Base-by-base conservation (phyloP, 169 alveolate species). In the Plasmodium vinckei region DNA sequence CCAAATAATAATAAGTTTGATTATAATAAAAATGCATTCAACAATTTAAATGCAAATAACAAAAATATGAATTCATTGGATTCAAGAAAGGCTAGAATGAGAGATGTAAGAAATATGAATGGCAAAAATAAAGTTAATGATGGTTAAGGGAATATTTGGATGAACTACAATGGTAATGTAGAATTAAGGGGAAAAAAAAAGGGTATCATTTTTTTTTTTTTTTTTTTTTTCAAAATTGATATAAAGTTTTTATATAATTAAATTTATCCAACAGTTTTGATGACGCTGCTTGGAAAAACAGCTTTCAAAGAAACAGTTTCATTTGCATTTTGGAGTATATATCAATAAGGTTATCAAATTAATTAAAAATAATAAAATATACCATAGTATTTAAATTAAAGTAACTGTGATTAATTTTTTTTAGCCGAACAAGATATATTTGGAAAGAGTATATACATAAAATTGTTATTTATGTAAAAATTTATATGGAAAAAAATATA, bases 81-180 rank as follows among this genome's bases (percentile, higher is more conserved):
- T 51, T n/a, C 56, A 23, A 54, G 75, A 49, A 77, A 64, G 33
- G 56, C 77, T 27, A 59, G 88, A n/a, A 77, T 77, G 88, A 77
- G 75, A n/a, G 88, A 77, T 13, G 51, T 77, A 60, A 77, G 88
- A 77, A 77, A 60, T 44, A 27, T 77, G 57, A 77, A 57, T 42
- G 88, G 65, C 25, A 73, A 63, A 15, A 63, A 47, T 51, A 63
- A 77, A 6, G 27, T 46, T 3, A 68, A 68, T 23, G 75, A 68
- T 7, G 68, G 65, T 15, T 17, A 15, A 17, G 39, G 59, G 9
- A 13, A 3, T 13, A n/a, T 12, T 2, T 51, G 59, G 59, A n/a
- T 51, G 4, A 2, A 51, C n/a, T 51, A 5, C 3, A 13, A 13
- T 51, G n/a, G 4, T 51, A 13, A 12, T 51, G 4, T 67, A 67